These are phyloP conservation scores for Citrus reticulata DNA, from an alignment of 345 rosid genomes.

Conservation along the genomic window DNA sequence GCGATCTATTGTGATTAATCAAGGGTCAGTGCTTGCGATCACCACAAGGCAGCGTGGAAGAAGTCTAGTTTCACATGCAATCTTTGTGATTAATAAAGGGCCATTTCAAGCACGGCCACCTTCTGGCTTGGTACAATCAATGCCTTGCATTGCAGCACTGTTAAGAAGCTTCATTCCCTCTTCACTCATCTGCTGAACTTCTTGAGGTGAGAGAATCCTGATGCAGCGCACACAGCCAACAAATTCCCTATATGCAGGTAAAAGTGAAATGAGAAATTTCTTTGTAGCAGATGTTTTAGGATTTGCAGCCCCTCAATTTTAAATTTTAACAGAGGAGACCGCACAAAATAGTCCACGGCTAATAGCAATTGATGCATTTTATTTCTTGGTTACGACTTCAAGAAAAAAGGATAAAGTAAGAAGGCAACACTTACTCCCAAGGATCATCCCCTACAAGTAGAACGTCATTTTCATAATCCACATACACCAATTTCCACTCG, in stretches of 20 bases:
- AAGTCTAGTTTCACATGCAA: neutral
- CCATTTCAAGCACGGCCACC: slow-evolving; percentile 16
- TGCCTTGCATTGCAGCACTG: slow-evolving; percentile 53
- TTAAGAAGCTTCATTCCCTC: slow-evolving; percentile 97
- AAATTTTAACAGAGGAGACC: neutral
- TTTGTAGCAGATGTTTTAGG: neutral
- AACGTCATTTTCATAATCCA: slow-evolving; percentile 93
- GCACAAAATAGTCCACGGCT: neutral
- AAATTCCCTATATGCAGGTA: slow-evolving; percentile 60
- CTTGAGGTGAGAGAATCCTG: slow-evolving; percentile 89
- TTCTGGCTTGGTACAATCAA: slow-evolving; percentile 31
- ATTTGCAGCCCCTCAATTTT: neutral
- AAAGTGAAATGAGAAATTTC: neutral
- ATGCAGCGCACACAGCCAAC: slow-evolving; percentile 98
- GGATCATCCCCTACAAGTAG: slow-evolving; percentile 98
- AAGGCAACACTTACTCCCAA: slow-evolving; percentile 74
- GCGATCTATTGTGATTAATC: neutral
- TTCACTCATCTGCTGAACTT: slow-evolving; percentile 98
- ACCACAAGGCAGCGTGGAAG: neutral
- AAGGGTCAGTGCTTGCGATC: neutral
- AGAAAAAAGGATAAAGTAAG: neutral
- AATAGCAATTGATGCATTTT: too few species aligned
- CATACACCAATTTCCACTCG: slow-evolving; percentile 93
- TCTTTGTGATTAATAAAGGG: neutral
- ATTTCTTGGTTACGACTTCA: neutral